Percentiles rank a stretch among this genome's conserved stretches.
Conservation (phyloP, 176 grass and related monocot species). For the Carex parvula region DNA sequence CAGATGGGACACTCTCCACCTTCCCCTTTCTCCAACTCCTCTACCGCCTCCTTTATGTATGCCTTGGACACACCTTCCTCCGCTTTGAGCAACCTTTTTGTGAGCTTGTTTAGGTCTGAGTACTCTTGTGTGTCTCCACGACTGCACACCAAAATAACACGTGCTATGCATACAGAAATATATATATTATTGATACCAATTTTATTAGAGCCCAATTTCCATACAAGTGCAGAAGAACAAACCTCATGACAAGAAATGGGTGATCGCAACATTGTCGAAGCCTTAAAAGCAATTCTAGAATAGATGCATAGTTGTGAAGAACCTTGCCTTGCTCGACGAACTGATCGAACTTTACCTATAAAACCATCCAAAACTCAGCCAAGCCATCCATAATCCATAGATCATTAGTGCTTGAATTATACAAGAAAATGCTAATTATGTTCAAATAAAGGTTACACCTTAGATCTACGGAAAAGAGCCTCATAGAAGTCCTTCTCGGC, state of each 20-base stretch:
- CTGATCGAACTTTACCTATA: constrained; percentile 93
- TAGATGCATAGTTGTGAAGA: constrained; percentile 97
- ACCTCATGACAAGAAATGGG: constrained; percentile 98
- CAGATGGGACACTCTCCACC: constrained; percentile 92
- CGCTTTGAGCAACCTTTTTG: constrained; percentile 60
- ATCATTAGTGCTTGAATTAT: constrained; percentile 17
- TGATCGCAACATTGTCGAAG: constrained; percentile 98
- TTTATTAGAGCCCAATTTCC: constrained; percentile 6
- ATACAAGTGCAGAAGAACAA: constrained; percentile 34
- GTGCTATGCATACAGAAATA: constrained; percentile 6
- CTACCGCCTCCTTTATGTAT: constrained; percentile 75
- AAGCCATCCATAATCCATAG: constrained; percentile 8
- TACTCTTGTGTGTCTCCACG: constrained; percentile 93
- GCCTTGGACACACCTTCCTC: constrained; percentile 61
- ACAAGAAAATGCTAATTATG: constrained; percentile 1
- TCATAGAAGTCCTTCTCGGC: constrained; percentile 96
- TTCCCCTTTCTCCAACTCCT: constrained; percentile 83
- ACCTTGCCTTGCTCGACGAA: constrained; percentile 98
- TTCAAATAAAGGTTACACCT: constrained; percentile 31
- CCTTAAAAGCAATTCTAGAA: constrained; percentile 93
- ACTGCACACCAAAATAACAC: constrained; percentile 38
- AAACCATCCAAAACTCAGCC: constrained; percentile 22
- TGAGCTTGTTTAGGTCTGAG: constrained; percentile 88
- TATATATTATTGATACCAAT: background rate
- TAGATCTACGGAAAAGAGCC: constrained; percentile 80